Base-by-base conservation (phyloP, 163 green algal species). In the Coccomyxa subellipsoidea region DNA sequence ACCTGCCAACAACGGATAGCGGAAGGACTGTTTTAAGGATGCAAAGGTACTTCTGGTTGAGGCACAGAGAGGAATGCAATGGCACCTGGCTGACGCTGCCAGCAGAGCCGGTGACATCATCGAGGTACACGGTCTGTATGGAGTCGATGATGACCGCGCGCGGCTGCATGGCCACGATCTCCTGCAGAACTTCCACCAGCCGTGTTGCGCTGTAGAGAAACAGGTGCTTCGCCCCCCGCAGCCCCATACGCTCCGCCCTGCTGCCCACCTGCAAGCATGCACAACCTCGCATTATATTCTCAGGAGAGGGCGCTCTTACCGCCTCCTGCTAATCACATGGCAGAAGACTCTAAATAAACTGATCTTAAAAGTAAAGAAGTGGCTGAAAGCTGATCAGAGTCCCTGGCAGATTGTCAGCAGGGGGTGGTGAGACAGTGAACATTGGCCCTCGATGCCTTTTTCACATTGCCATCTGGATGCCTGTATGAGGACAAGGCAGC, bases 121-220 rank as follows among this genome's bases (percentile, higher is more conserved):
- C 89, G 23, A 97, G 83, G 77, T 96, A 97, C 23, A 99, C 93
- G 0, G 96, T 99, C 86, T 99, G 95, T 70, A 99, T 98, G 59
- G 89, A 96, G 89, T 99, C 96, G 8, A 99, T 82, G 18, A 99
- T 87, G 9, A 98, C 79, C 7, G 90, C 93, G 1, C 72, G 72
- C 4, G 93, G 91, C 25, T 81, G 85, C 76, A 93, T 83, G 29
- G 66, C 34, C 0, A 85, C 81, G 25, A 95, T 88, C 32, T 79
- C 78, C 12, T 89, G 84, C 79, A 93, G 69, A 0, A 92, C 80
- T 37, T 85, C 81, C 66, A 93, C 76, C 47, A 87, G 66, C 27
- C 84, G 36, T 18, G 84, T 87, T 2, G 80, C 80, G 53, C 83
- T 89, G 84, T 90, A 92, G 15, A 95, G 54, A 54, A 84, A 92